Evolutionary conservation across 345 rosid species (phyloP).

Genomic region (Hibiscus trionum): DNA sequence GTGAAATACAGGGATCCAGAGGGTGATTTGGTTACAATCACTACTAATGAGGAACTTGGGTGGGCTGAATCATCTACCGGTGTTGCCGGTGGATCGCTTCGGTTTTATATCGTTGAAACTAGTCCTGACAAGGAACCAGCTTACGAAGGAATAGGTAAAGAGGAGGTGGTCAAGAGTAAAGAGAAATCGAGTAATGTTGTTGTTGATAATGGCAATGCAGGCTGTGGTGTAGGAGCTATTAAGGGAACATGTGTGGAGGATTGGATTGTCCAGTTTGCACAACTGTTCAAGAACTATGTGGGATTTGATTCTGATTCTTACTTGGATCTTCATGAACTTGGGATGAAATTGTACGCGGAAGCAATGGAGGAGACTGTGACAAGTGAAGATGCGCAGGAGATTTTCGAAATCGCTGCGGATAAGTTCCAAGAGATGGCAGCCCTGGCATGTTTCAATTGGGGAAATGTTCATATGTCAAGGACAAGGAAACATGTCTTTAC

Average conservation of each 20-base stretch:
- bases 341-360: neutral
- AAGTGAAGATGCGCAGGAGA: neutral
- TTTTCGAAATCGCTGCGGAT: neutral
- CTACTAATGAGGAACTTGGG: neutral
- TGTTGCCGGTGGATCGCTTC: neutral
- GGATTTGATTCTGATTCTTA: neutral
- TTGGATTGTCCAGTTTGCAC: neutral
- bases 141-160: neutral
- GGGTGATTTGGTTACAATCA: neutral
- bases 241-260: neutral
- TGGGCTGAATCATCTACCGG: neutral
- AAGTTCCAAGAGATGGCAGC: neutral
- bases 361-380: neutral
- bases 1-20: neutral
- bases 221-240: neutral
- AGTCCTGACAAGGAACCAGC: neutral
- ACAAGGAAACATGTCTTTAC: neutral
- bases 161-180: neutral
- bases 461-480: neutral
- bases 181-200: neutral
- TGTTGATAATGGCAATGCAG: neutral
- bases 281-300: neutral
- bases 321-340: neutral
- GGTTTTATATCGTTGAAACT: neutral
- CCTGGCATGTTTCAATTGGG: neutral